phyloP scores from a whole-genome alignment of 2,329 filamentous ascomycete genomes.

The Aspergillus quadricinctus region DNA sequence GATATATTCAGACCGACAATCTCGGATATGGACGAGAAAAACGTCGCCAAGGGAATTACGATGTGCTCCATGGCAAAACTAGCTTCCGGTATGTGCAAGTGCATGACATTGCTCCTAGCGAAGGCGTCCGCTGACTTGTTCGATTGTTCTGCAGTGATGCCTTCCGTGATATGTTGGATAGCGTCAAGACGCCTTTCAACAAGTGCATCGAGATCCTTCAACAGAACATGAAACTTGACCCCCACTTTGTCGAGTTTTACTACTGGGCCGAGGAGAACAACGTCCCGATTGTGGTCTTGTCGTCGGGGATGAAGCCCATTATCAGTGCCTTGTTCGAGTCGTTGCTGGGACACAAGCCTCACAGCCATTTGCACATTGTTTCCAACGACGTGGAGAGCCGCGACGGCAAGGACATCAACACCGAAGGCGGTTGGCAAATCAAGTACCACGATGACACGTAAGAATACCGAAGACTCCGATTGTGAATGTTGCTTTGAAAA shows the following conservation, averaged over 20 bases:
- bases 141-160: constrained; percentile 53
- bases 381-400: constrained; percentile 71
- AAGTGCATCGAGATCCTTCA: constrained; percentile 75
- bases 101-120: background rate
- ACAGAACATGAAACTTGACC: constrained; percentile 82
- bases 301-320: constrained; percentile 87
- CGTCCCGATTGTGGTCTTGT: constrained; percentile 87
- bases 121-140: constrained; percentile 2
- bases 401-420: constrained; percentile 69
- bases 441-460: constrained; percentile 81
- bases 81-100: constrained; percentile 59
- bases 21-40: constrained; percentile 73
- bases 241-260: constrained; percentile 83
- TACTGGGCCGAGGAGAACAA: constrained; percentile 75
- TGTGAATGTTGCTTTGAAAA: background rate
- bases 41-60: constrained; percentile 68
- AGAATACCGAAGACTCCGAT: constrained; percentile 11
- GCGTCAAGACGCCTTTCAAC: constrained; percentile 72
- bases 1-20: constrained; percentile 74
- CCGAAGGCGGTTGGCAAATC: constrained; percentile 82
- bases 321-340: constrained; percentile 78
- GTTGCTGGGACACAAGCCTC: constrained; percentile 72
- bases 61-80: constrained; percentile 66
- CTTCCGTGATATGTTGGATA: constrained; percentile 90
- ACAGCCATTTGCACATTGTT: constrained; percentile 74